Conservation (phyloP, 2,329 filamentous ascomycete genomes). For the Talaromyces verruculosus region DNA sequence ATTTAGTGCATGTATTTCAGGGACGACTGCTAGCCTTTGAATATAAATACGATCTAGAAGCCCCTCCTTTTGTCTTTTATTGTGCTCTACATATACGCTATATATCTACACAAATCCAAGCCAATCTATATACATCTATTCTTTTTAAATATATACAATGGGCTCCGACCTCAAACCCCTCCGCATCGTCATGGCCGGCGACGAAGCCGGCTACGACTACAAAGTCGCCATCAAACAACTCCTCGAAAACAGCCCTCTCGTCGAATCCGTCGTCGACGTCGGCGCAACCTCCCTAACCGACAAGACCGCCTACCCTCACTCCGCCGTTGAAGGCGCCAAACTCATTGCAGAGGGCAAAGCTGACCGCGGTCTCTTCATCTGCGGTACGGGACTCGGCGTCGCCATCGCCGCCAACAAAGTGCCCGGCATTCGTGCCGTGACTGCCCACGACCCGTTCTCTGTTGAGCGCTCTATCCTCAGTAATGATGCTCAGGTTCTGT, state of each 20-base stretch:
- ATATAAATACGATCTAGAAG: constrained; percentile 11
- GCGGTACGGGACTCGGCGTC: constrained; percentile 82
- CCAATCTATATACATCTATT: neutral
- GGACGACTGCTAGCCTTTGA: neutral
- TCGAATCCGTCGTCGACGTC: constrained; percentile 70
- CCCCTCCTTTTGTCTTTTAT: neutral
- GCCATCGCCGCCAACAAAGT: constrained; percentile 90
- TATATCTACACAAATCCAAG: neutral
- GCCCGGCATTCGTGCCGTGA: constrained; percentile 79
- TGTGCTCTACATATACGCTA: neutral
- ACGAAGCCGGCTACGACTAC: constrained; percentile 75
- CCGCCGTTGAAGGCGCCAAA: constrained; percentile 70
- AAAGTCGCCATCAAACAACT: constrained; percentile 75
- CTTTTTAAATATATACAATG: constrained; percentile 28
- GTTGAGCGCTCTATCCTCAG: constrained; percentile 78
- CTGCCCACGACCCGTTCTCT: constrained; percentile 81
- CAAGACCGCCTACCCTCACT: constrained; percentile 79
- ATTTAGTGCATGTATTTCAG: neutral
- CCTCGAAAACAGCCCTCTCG: constrained; percentile 65
- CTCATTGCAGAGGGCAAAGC: constrained; percentile 53
- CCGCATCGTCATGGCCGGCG: constrained; percentile 63
- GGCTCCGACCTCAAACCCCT: constrained; percentile 43
- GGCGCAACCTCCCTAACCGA: constrained; percentile 66
- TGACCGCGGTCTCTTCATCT: constrained; percentile 76
- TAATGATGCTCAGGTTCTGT: constrained; percentile 85